Evolutionary conservation across 2,329 filamentous ascomycete species (phyloP).

Genomic region (Chaetoscypha palmicola): DNA sequence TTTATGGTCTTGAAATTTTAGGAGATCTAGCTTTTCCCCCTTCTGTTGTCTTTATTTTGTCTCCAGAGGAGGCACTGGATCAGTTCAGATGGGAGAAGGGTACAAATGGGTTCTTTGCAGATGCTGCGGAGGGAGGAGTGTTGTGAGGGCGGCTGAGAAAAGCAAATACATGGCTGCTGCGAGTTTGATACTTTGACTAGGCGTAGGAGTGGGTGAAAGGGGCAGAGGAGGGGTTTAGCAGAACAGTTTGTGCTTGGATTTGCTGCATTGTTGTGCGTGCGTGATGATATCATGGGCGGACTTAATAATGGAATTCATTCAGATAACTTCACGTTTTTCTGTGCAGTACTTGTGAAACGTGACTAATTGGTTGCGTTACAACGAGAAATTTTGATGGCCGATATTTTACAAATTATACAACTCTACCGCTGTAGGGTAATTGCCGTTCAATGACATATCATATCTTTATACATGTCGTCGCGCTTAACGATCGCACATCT

Average conservation of each 20-base stretch:
- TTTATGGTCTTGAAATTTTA: constrained; percentile 13
- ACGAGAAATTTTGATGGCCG: no score
- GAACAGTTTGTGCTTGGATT: constrained; percentile 16
- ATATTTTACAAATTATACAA: no score
- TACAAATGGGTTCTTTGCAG: constrained; percentile 22
- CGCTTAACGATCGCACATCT: no score
- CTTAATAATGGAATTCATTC: constrained; percentile 29
- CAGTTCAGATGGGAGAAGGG: constrained; percentile 13
- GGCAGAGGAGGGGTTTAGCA: constrained; percentile 3
- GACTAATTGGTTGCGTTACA: no score
- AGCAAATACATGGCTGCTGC: background rate
- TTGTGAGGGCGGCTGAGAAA: constrained; percentile 6
- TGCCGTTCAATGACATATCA: no score
- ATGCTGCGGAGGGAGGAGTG: no score
- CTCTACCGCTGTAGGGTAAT: no score
- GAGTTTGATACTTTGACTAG: background rate
- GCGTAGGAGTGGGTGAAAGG: background rate
- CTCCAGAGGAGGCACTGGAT: constrained; percentile 23
- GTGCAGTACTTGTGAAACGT: no score
- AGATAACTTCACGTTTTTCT: no score
- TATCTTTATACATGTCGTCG: no score
- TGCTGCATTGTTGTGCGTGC: constrained; percentile 18
- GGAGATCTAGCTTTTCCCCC: constrained; percentile 18
- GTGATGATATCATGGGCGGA: constrained; percentile 24
- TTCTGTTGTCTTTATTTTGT: constrained; percentile 16